Base-by-base conservation (phyloP, 2,329 filamentous ascomycete genomes). In the Cladophialophora immunda region DNA sequence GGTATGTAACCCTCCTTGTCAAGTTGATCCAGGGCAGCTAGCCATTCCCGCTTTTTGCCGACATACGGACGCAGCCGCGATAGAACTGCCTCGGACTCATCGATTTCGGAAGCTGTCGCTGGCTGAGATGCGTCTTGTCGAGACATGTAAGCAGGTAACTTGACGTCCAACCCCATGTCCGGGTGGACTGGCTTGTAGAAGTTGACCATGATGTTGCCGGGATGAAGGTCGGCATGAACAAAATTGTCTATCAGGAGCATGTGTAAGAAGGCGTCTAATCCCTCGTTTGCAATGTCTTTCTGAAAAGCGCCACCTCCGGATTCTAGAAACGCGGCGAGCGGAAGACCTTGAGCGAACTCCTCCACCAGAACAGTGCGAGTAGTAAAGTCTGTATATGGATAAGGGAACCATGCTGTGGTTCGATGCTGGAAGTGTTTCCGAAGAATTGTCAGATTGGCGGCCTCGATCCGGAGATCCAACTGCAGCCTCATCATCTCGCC, bases 401-500 rank as follows among this genome's bases (percentile, higher is more conserved):
- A 97, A 1, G 95, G 95, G 76, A 99, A 99, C 89, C 92, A 97
- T n/a, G 93, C 94, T 0, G 94, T 97, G 1, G 91, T 91, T 53
- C 95, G 87, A 66, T 93, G 87, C 73, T 90, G 92, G 83, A 99
- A 99, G 76, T 97, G 92, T 73, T 90, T 90, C 60, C 95, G 89
- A 83, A 99, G 98, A 15, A 90, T 88, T 25, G 90, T 78, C 2
- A 99, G 83, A 74, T 99, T 99, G 41, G 94, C 91, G 1, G 93
- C 91, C 78, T 99, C 95, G 68, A 98, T 98, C 60, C 95, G 90
- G 38, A 99, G 85, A 78, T 99, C 95, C 2, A 99, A 84, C 77
- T 99, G 95, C n/a, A 98, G 83, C 74, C 90, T 90, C 95, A 99
- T 99, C 95, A 99, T 99, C 76, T 96, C 92, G 27, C 94, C 94